Conservation (phyloP, 768 basidiomycete genomes). For the Leccinellum rugosiceps region DNA sequence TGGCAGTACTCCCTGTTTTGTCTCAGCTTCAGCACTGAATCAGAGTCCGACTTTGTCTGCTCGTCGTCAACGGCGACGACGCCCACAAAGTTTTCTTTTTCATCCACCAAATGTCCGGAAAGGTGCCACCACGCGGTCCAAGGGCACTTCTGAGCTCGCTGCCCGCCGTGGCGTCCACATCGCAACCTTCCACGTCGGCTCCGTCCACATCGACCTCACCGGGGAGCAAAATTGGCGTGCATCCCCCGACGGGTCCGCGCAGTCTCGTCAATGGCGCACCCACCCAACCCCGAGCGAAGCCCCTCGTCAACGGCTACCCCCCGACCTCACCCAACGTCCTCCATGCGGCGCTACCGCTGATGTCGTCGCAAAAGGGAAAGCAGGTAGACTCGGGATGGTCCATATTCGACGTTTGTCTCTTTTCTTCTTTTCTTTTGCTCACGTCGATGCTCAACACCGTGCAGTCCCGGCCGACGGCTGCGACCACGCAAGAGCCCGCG, state of each 20-base stretch:
- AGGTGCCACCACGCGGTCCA: slow-evolving; percentile 72
- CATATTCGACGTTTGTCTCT: slow-evolving; percentile 32
- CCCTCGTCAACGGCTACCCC: slow-evolving; percentile 43
- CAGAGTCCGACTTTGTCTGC: slow-evolving; percentile 4
- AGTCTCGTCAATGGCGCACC: slow-evolving; percentile 47
- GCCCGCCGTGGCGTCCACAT: slow-evolving; percentile 29
- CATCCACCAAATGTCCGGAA: slow-evolving; percentile 55
- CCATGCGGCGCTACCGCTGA: slow-evolving; percentile 30
- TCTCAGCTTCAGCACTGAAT: slow-evolving; percentile 3
- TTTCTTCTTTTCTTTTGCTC: neutral
- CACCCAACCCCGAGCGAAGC: slow-evolving; percentile 35
- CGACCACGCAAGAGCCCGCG: slow-evolving; percentile 14
- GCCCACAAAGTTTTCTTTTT: neutral
- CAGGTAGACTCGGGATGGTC: slow-evolving; percentile 37
- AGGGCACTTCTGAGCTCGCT: slow-evolving; percentile 57
- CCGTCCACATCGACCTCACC: slow-evolving; percentile 34
- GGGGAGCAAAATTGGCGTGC: slow-evolving; percentile 45
- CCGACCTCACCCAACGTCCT: slow-evolving; percentile 24
- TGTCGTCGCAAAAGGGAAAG: slow-evolving; percentile 40
- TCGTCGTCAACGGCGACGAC: slow-evolving; percentile 27
- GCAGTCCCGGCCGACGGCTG: slow-evolving; percentile 14
- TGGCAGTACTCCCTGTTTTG: slow-evolving; percentile 15
- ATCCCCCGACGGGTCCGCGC: slow-evolving; percentile 65
- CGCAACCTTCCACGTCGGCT: slow-evolving; percentile 31
- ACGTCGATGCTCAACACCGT: slow-evolving; percentile 1